phyloP scores from a whole-genome alignment of 768 basidiomycete species.

The Podaxis sp. region DNA sequence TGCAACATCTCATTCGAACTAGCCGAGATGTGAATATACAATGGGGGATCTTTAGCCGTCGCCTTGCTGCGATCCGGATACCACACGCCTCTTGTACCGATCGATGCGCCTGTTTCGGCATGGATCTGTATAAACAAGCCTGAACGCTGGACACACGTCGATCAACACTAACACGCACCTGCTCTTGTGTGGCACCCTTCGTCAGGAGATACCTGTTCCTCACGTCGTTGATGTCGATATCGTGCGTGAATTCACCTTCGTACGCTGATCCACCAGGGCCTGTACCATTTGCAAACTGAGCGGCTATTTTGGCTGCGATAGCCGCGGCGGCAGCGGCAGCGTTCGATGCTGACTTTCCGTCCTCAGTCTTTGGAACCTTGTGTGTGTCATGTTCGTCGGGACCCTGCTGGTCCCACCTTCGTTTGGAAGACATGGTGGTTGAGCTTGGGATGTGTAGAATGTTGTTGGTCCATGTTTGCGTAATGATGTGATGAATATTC shows the following conservation, averaged over 20 bases:
- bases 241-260: conserved; percentile 81
- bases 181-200: conserved; percentile 87
- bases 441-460: background rate
- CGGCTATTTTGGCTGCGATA: conserved; percentile 94
- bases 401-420: conserved; percentile 63
- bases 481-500: background rate
- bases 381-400: conserved; percentile 40
- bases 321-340: conserved; percentile 74
- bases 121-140: conserved; percentile 58
- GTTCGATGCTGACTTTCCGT: conserved; percentile 61
- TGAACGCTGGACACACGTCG: background rate
- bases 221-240: conserved; percentile 97
- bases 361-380: conserved; percentile 49
- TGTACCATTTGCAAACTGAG: conserved; percentile 62
- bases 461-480: conserved; percentile 8
- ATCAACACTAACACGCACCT: conserved; percentile 51
- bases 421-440: conserved; percentile 24
- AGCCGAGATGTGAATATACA: conserved; percentile 93
- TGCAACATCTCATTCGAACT: conserved; percentile 63
- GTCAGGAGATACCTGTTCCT: conserved; percentile 94
- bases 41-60: conserved; percentile 87
- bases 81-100: conserved; percentile 94
- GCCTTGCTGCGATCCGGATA: conserved; percentile 92
- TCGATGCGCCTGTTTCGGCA: conserved; percentile 88
- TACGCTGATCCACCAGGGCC: conserved; percentile 48